A percentile compares a stretch with the other conserved stretches of the same genome.
These are phyloP conservation scores for Paracamarosporium sp. DNA, from an alignment of 2,329 filamentous ascomycete genomes.

Conservation along the genomic window DNA sequence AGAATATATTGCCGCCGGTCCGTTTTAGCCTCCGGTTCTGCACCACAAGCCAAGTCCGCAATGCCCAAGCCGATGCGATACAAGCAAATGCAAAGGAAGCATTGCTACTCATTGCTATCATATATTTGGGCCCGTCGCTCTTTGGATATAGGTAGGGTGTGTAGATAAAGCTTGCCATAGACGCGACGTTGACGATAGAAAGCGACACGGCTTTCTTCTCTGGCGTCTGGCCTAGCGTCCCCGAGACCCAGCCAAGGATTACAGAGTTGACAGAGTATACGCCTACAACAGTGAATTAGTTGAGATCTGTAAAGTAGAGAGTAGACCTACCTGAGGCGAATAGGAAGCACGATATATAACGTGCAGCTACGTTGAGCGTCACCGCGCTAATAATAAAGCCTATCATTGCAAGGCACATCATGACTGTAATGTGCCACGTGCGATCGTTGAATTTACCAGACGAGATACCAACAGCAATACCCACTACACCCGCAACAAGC, in stretches of 20 bases:
- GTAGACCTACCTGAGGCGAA: slow-evolving; percentile 28
- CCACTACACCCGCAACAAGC: slow-evolving; percentile 29
- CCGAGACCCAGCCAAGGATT: slow-evolving; percentile 51
- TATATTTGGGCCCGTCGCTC: slow-evolving; percentile 28
- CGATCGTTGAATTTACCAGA: slow-evolving; percentile 49
- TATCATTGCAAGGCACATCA: slow-evolving; percentile 44
- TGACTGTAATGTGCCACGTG: slow-evolving; percentile 49
- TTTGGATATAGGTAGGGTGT: slow-evolving; percentile 49
- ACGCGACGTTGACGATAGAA: slow-evolving; percentile 52
- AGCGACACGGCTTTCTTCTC: slow-evolving; percentile 54
- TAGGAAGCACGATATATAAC: slow-evolving; percentile 34
- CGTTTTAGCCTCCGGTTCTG: not conserved
- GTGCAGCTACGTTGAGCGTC: slow-evolving; percentile 45
- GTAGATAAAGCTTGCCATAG: slow-evolving; percentile 49
- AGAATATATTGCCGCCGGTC: not conserved
- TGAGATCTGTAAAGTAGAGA: not conserved
- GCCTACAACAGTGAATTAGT: slow-evolving; percentile 6
- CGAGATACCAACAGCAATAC: slow-evolving; percentile 40
- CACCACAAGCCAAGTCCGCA: not conserved
- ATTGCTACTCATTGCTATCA: slow-evolving; percentile 29
- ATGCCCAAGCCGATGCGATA: not conserved
- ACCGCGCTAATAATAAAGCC: slow-evolving; percentile 47
- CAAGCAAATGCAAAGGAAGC: slow-evolving; percentile 20
- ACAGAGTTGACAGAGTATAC: slow-evolving; percentile 33
- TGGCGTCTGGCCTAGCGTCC: slow-evolving; percentile 49